Conservation (phyloP, 2,329 filamentous ascomycete species). For the Trichoderma polysporum region DNA sequence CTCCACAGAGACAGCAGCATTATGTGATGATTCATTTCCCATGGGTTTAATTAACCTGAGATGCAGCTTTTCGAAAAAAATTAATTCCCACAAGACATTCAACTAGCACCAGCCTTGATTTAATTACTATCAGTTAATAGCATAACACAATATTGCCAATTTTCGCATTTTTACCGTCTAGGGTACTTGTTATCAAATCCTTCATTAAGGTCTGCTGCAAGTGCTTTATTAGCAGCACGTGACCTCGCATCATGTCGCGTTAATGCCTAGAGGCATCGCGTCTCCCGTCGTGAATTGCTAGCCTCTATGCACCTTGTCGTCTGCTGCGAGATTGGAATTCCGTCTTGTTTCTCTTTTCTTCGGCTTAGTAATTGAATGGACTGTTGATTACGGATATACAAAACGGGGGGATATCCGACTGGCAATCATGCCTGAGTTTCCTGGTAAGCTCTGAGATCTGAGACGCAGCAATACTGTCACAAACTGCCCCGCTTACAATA, state of each 20-base stretch:
- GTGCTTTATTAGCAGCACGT: slow-evolving; percentile 26
- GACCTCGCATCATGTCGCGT: slow-evolving; percentile 33
- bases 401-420: neutral
- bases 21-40: no score
- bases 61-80: neutral
- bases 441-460: slow-evolving; percentile 27
- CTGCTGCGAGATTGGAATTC: neutral
- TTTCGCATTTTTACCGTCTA: neutral
- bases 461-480: neutral
- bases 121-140: neutral
- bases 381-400: neutral
- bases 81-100: neutral
- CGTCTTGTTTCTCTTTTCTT: neutral
- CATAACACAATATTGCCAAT: no score
- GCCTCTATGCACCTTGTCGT: neutral
- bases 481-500: slow-evolving; percentile 17
- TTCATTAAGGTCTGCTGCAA: neutral
- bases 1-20: no score
- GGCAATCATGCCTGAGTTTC: slow-evolving; percentile 34
- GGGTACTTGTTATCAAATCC: neutral
- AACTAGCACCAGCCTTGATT: neutral
- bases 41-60: neutral
- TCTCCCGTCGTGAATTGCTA: slow-evolving; percentile 15
- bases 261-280: slow-evolving; percentile 17
- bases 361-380: neutral